A percentile compares a stretch with the other conserved stretches of the same genome.
Conservation (phyloP, 2,329 filamentous ascomycete species). For the Aspergillus tamarii region DNA sequence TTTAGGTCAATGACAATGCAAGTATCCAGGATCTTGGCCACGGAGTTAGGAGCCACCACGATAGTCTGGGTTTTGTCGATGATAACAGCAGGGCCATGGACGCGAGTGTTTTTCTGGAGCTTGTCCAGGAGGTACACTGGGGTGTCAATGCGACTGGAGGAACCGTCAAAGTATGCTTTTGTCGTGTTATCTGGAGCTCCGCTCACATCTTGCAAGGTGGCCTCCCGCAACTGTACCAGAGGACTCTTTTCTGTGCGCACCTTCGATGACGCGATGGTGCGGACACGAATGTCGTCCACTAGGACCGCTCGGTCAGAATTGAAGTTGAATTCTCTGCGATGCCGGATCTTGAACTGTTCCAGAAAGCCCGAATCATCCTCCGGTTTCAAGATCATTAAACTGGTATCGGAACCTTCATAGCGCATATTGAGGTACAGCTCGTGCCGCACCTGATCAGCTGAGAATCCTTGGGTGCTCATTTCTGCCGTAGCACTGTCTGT, state of each 20-base stretch:
- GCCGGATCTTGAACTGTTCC: conserved; percentile 79
- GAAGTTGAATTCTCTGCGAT: conserved; percentile 91
- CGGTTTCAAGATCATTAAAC: conserved; percentile 58
- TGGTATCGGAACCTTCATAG: conserved; percentile 56
- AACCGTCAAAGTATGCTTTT: conserved; percentile 42
- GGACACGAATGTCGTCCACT: conserved; percentile 84
- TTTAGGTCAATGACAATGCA: conserved; percentile 87
- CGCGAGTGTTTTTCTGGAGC: conserved; percentile 36
- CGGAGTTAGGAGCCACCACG: conserved; percentile 77
- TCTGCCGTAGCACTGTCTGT: conserved; percentile 61
- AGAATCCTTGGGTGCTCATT: conserved; percentile 50
- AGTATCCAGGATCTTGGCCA: conserved; percentile 77
- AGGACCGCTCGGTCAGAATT: conserved; percentile 83
- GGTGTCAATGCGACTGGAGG: conserved; percentile 34
- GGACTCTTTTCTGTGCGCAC: conserved; percentile 66
- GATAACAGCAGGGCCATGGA: conserved; percentile 75
- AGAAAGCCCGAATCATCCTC: conserved; percentile 82
- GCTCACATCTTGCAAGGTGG: conserved; percentile 57
- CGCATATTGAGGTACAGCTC: conserved; percentile 53
- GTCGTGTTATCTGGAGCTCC: conserved; percentile 57
- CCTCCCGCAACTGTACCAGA: conserved; percentile 66
- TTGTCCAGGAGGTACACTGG: conserved; percentile 41
- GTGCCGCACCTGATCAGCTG: conserved; percentile 42
- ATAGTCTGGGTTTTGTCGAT: conserved; percentile 79
- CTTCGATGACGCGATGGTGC: conserved; percentile 73